Evolutionary conservation across 805 yeast genomes (phyloP).

Genomic region (Candida pini): DNA sequence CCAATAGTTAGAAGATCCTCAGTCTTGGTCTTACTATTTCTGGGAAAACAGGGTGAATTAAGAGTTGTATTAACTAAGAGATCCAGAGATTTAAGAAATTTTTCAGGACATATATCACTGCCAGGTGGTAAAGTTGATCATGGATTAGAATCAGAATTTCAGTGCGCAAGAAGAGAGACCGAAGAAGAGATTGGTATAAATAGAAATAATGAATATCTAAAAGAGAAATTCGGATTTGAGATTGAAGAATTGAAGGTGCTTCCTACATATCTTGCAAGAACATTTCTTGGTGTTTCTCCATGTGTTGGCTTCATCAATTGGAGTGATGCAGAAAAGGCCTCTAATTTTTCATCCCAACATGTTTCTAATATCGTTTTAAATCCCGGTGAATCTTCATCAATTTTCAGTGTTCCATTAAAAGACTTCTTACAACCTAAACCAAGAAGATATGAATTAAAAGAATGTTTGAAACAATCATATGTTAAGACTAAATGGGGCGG

Average conservation of each 20-base stretch:
- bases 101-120: conserved; percentile 85
- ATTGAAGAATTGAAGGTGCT: conserved; percentile 57
- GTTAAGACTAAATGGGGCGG: conserved; percentile 62
- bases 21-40: conserved; percentile 68
- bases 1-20: conserved; percentile 72
- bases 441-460: conserved; percentile 21
- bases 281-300: conserved; percentile 80
- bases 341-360: conserved; percentile 24
- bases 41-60: conserved; percentile 69
- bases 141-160: conserved; percentile 59
- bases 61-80: conserved; percentile 77
- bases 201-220: conserved; percentile 38
- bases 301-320: conserved; percentile 59
- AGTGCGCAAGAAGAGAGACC: conserved; percentile 76
- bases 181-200: conserved; percentile 81
- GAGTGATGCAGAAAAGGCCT: conserved; percentile 23
- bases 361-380: conserved; percentile 42
- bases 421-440: conserved; percentile 45
- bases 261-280: conserved; percentile 79
- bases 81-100: conserved; percentile 59
- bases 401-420: conserved; percentile 63
- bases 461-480: conserved; percentile 30
- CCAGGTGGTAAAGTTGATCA: conserved; percentile 93
- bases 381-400: conserved; percentile 71
- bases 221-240: conserved; percentile 42